Conservation (phyloP, 139 green algal genomes). For the Haematococcus lacustris region DNA sequence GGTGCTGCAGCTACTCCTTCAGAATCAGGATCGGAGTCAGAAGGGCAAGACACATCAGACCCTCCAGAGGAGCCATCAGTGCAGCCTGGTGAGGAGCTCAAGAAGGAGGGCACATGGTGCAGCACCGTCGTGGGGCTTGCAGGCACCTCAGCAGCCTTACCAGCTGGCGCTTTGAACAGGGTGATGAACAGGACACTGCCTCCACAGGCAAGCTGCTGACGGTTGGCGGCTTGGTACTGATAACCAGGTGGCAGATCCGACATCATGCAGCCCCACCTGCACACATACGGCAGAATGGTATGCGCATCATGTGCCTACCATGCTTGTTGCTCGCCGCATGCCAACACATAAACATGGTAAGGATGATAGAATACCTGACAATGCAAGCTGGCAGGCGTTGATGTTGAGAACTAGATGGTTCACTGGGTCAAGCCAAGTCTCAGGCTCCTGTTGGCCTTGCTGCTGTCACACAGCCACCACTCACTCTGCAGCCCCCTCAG, state of each 20-base stretch:
- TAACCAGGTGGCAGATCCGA: conserved; percentile 26
- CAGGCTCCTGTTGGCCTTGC: not conserved
- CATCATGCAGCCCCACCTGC: conserved; percentile 25
- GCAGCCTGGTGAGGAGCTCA: too few species aligned
- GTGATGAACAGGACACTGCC: conserved; percentile 42
- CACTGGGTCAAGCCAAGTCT: not conserved
- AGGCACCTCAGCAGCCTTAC: conserved; percentile 15
- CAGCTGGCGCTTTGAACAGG: conserved; percentile 2
- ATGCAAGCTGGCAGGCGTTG: too few species aligned
- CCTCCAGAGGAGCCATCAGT: too few species aligned
- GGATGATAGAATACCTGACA: too few species aligned
- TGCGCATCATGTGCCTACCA: not conserved
- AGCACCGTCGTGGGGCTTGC: conserved; percentile 15
- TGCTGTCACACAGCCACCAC: not conserved
- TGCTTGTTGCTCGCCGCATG: not conserved
- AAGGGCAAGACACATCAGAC: too few species aligned
- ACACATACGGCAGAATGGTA: not conserved
- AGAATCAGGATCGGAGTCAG: too few species aligned
- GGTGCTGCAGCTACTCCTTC: too few species aligned
- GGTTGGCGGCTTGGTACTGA: conserved; percentile 21
- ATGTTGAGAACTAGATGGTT: too few species aligned
- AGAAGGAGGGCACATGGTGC: conserved; percentile 29
- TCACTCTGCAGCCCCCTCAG: not conserved
- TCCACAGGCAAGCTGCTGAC: conserved; percentile 34
- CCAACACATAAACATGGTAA: not conserved